A percentile compares a stretch with the other conserved stretches of the same genome.
These are phyloP conservation scores for Ogataea dorogensis DNA, from an alignment of 805 yeast species.

Conservation along the genomic window DNA sequence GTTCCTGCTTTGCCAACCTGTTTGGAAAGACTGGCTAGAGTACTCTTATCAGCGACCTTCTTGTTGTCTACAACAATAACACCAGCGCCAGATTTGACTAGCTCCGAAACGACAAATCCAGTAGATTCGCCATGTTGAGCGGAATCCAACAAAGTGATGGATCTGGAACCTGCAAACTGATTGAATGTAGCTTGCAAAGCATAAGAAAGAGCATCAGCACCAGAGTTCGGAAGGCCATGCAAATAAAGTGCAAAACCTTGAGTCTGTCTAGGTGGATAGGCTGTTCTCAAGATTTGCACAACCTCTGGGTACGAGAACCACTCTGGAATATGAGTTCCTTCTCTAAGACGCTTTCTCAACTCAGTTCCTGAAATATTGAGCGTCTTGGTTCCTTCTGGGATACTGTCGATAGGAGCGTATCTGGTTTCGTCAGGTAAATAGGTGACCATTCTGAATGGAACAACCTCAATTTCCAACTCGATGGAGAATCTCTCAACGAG, in stretches of 20 bases:
- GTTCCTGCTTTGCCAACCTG: slow-evolving; percentile 48
- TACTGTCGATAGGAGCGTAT: slow-evolving; percentile 92
- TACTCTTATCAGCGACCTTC: slow-evolving; percentile 43
- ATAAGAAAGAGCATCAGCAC: slow-evolving; percentile 64
- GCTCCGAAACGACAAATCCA: slow-evolving; percentile 67
- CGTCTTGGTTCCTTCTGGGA: slow-evolving; percentile 74
- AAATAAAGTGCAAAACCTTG: slow-evolving; percentile 87
- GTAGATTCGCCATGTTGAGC: slow-evolving; percentile 38
- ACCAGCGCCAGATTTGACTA: slow-evolving; percentile 89
- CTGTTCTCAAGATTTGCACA: slow-evolving; percentile 83
- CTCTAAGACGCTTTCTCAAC: slow-evolving; percentile 80
- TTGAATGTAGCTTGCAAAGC: slow-evolving; percentile 89
- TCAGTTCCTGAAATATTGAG: slow-evolving; percentile 90
- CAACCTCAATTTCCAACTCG: slow-evolving; percentile 86
- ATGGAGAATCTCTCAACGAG: slow-evolving; percentile 71
- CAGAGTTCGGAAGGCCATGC: slow-evolving; percentile 57
- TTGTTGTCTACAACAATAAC: slow-evolving; percentile 62
- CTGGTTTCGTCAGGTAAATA: slow-evolving; percentile 93
- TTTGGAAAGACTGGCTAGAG: slow-evolving; percentile 42
- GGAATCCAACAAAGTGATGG: slow-evolving; percentile 56
- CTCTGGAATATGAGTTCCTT: slow-evolving; percentile 86
- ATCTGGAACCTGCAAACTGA: slow-evolving; percentile 84
- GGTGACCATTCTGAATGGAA: slow-evolving; percentile 96
- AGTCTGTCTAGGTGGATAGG: slow-evolving; percentile 85
- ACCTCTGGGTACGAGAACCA: slow-evolving; percentile 99